Base-by-base conservation (phyloP, 345 rosid genomes). In the Eutrema yunnanense region DNA sequence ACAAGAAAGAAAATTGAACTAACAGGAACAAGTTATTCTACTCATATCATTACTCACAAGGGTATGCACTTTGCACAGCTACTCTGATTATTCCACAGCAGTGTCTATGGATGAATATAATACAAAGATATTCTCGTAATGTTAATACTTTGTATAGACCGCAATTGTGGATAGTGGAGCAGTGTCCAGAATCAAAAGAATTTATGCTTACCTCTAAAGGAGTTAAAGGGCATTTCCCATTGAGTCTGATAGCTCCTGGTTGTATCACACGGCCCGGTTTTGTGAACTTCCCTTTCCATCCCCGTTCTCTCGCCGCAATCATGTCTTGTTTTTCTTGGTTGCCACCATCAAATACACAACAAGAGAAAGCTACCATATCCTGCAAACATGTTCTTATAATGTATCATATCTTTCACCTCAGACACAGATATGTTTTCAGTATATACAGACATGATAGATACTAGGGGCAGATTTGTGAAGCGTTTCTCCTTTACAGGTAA, bases 341-440 rank as follows among this genome's bases (percentile, higher is more conserved):
- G 43, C 97, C 99, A 36, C 99, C 99, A 82, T 90, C 99, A 81
- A 88, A 95, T 68, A 90, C 85, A 81, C 99, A 95, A 74, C 99
- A 95, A 69, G 99, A 95, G 79, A 95, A 95, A 77, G 99, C 99
- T 69, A 95, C 99, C 99, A 95, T 92, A 79, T 95, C 99, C 99
- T 95, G 85, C 54, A 38, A 71, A 69, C 58, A 69, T 16, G 37
- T 62, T 43, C 22, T 51, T 62, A 69, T 62, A 40, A 42, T 14
- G 55, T 61, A 62, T 68, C 54, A 53, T 29, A 53, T 50, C 47
- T 38, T 47, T 65, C n/a, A 67, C 48, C 56, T 43, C 19, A 43
- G 26, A 52, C 29, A 42, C 50, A 62, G 3, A 41, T 36, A 42
- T 73, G 40, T 43, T 49, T 43, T 51, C 63, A 59, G 55, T 36